A percentile compares a stretch with the other conserved stretches of the same genome.
phyloP scores from a whole-genome alignment of 2,329 filamentous ascomycete genomes.

The Curvularia sp. region DNA sequence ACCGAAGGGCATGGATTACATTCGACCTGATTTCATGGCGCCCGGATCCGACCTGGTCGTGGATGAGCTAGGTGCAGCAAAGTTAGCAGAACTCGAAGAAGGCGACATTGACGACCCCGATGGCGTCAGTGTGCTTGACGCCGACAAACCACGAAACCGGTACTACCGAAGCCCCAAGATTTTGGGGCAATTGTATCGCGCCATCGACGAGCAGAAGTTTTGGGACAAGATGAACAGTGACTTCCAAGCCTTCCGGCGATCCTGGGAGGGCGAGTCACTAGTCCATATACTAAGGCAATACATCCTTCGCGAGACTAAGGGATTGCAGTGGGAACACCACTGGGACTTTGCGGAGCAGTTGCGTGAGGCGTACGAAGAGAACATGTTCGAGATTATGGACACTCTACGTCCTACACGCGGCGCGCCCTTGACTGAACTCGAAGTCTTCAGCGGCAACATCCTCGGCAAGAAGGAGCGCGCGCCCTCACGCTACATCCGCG shows the following conservation, averaged over 20 bases:
- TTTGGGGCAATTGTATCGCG: slow-evolving; percentile 73
- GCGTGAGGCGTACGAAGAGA: slow-evolving; percentile 59
- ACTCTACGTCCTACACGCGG: slow-evolving; percentile 38
- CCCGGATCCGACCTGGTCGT: slow-evolving; percentile 52
- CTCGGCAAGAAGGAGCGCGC: slow-evolving; percentile 58
- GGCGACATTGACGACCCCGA: slow-evolving; percentile 50
- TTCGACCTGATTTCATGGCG: slow-evolving; percentile 63
- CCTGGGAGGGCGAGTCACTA: slow-evolving; percentile 20
- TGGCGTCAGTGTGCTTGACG: slow-evolving; percentile 48
- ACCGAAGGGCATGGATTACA: slow-evolving; percentile 24
- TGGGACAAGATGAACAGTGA: slow-evolving; percentile 46
- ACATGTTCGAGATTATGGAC: slow-evolving; percentile 58
- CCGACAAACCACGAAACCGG: slow-evolving; percentile 51
- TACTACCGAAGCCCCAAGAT: slow-evolving; percentile 74
- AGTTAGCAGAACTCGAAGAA: slow-evolving; percentile 30
- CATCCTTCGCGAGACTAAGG: slow-evolving; percentile 49
- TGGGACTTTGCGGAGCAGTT: slow-evolving; percentile 53
- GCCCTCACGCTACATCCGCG: slow-evolving; percentile 38
- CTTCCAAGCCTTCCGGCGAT: slow-evolving; percentile 16
- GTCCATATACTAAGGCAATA: slow-evolving; percentile 51
- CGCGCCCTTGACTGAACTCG: slow-evolving; percentile 42
- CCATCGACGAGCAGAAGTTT: slow-evolving; percentile 74
- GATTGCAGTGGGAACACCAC: slow-evolving; percentile 52
- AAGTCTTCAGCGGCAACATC: slow-evolving; percentile 64
- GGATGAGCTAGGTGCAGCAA: slow-evolving; percentile 37